Evolutionary conservation across 1,284 basidiomycete species (phyloP).

Genomic region (Omphalotus olearius): DNA sequence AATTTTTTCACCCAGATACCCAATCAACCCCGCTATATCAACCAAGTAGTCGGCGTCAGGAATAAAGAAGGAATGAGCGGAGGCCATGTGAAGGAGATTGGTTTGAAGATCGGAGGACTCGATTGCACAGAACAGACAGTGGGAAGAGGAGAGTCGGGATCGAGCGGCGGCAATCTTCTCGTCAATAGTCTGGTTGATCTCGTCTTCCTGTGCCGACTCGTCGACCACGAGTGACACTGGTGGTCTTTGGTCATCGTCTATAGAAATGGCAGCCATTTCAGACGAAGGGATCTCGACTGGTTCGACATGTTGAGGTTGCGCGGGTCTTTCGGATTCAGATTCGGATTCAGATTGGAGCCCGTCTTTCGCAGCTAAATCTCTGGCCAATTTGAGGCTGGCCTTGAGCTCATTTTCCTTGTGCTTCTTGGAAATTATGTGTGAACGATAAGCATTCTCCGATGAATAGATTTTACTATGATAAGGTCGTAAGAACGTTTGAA

Average conservation of each 20-base stretch:
- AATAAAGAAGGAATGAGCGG: constrained; percentile 90
- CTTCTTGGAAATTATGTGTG: constrained; percentile 87
- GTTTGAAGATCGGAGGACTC: constrained; percentile 52
- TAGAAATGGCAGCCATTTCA: constrained; percentile 4
- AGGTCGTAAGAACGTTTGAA: constrained; percentile 8
- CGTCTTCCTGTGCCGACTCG: constrained; percentile 44
- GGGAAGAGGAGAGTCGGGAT: constrained; percentile 53
- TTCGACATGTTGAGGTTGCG: neutral
- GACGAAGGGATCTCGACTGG: constrained; percentile 1
- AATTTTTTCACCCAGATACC: constrained; percentile 92
- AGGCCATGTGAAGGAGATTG: constrained; percentile 87
- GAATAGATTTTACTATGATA: constrained; percentile 88
- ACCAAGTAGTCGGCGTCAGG: constrained; percentile 91
- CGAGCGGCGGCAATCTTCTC: constrained; percentile 76
- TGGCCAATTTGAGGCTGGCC: constrained; percentile 26
- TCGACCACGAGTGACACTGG: constrained; percentile 25
- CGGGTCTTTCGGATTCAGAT: neutral
- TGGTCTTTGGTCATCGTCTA: constrained; percentile 7
- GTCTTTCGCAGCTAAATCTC: constrained; percentile 5
- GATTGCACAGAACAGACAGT: constrained; percentile 86
- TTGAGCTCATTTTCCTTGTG: constrained; percentile 82
- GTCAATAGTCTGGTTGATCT: constrained; percentile 60
- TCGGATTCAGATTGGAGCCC: constrained; percentile 9
- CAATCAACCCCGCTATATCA: constrained; percentile 79
- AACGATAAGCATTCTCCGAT: constrained; percentile 84